Base-by-base conservation (phyloP, 2,329 filamentous ascomycete species). In the Colletotrichum noveboracense region DNA sequence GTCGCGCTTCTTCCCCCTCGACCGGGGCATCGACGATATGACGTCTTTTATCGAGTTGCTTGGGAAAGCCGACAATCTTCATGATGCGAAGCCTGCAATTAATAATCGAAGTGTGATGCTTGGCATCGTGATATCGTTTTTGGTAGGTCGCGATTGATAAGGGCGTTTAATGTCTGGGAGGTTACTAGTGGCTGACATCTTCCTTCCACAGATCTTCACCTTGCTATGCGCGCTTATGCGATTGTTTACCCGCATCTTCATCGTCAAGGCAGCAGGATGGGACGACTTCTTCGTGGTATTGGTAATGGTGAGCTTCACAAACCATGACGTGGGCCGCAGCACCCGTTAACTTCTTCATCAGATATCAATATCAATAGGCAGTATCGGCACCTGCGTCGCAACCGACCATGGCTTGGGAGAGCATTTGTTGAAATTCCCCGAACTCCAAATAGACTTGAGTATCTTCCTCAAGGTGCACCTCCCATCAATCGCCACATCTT, bases 261-360 rank as follows among this genome's bases (percentile, higher is more conserved):
- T 79, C 36, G 71, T 76, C 1, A 73, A 65, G 16, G 69, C 36
- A 3, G 64, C 60, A 7, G 78, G 78, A 30, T 75, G 75, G 74
- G 78, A 79, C 24, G 78, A 79, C 28, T 26, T 78, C 34, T 79
- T 76, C 30, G 60, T 79, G 6, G 55, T 77, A 10, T 43, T 77
- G 6, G 71, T 70, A 4, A 71, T 78, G 66, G 64, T 78, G 18
- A 73, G 77, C 66, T 21, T 14, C 9, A 8, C 2, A 36, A 18
- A 10, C 6, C 7, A 14, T 12, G 0, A 52, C 7, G 36, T 14
- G 5, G 8, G n/a, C 6, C 30, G 38, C 3, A 3, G 38, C 65
- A 56, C 5, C 10, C 3, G 7, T 21, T 71, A 24, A 71, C 43
- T 9, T 36, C 14, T 7, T 38, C 3, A 6, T 2, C 26, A 71